A percentile compares a stretch with the other conserved stretches of the same genome.
These are phyloP conservation scores for Bryopsis sp. DNA, from an alignment of 139 green algal genomes.

Conservation along the genomic window DNA sequence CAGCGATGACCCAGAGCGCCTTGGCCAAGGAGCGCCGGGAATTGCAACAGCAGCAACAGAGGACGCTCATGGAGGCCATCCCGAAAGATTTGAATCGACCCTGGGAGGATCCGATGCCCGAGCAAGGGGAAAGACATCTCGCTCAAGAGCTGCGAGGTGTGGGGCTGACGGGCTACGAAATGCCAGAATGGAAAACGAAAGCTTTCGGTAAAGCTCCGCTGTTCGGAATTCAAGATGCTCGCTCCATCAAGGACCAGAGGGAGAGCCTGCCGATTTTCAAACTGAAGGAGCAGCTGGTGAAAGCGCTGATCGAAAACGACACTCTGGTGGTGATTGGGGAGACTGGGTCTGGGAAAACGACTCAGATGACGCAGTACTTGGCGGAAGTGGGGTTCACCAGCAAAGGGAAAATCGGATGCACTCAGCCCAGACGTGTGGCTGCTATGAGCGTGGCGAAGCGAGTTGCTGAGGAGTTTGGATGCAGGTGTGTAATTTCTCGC, in stretches of 20 bases:
- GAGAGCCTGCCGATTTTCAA: slow-evolving; percentile 91
- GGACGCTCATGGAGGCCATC: slow-evolving; percentile 81
- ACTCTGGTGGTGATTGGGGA: slow-evolving; percentile 94
- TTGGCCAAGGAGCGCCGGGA: slow-evolving; percentile 94
- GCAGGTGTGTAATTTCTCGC: no score
- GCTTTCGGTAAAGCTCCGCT: slow-evolving; percentile 77
- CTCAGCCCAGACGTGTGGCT: slow-evolving; percentile 87
- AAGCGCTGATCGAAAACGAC: slow-evolving; percentile 83
- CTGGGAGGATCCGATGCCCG: slow-evolving; percentile 94
- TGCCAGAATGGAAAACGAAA: slow-evolving; percentile 82
- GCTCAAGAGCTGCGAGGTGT: slow-evolving; percentile 51
- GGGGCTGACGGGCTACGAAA: slow-evolving; percentile 44
- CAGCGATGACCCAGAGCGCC: slow-evolving; percentile 89
- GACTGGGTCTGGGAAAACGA: slow-evolving; percentile 95
- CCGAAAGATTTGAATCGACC: slow-evolving; percentile 86
- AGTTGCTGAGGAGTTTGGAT: slow-evolving; percentile 88
- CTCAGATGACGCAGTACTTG: slow-evolving; percentile 97
- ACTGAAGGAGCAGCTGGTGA: slow-evolving; percentile 82
- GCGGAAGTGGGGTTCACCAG: slow-evolving; percentile 76
- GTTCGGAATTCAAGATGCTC: slow-evolving; percentile 75
- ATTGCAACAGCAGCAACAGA: slow-evolving; percentile 92
- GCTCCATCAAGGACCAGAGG: slow-evolving; percentile 90
- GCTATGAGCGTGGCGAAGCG: slow-evolving; percentile 94
- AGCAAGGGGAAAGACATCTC: slow-evolving; percentile 48
- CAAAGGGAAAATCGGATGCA: slow-evolving; percentile 84